Evolutionary conservation across 768 basidiomycete genomes (phyloP), one percentile per base, ranked within the genome.

Genomic region (Phaeotremella fagi): DNA sequence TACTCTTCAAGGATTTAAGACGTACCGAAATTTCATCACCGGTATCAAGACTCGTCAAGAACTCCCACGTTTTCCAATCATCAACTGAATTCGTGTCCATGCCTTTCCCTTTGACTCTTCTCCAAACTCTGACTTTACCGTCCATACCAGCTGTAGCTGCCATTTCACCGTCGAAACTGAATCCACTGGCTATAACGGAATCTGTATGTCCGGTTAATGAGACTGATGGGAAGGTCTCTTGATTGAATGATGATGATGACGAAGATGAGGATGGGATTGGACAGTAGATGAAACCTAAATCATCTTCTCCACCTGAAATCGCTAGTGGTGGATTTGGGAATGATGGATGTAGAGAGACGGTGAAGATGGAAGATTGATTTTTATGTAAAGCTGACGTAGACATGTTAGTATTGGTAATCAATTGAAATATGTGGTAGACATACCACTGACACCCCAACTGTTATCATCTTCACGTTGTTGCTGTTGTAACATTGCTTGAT

Each of bases 111-210:
- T 73, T 67, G 14, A 90, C 86, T 64, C 90, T 79, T 68, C 86
- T 78, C 95, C 95, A 99, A 56, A 99, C 77, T 57, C 92, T 80
- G 33, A 97, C 85, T 71, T 83, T 85, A 7, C 95, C 95, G 66
- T 99, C 95, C 95, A 99, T 98, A 0, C 95, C 95, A 9, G 94
- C 95, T 0, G 92, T 95, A 15, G 92, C 84, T 52, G 92, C 80
- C 81, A 95, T 81, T 76, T 95, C 86, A 1, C 95, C 95, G 70
- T 98, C 94, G 0, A 78, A 64, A 71, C 84, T 94, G 81, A 88
- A 99, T 20, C 80, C 84, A 3, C 81, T 80, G 49, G 79, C 79
- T 3, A 84, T 84, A 43, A 99, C 90, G 58, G 89, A 91, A 71
- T 99, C 95, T 5, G 84, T 83, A 74, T 99, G 95, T 2, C 95